Evolutionary conservation across 1,139 yeast species (phyloP), one percentile per base, ranked within the genome.

Genomic region (Wickerhamomyces sp.): DNA sequence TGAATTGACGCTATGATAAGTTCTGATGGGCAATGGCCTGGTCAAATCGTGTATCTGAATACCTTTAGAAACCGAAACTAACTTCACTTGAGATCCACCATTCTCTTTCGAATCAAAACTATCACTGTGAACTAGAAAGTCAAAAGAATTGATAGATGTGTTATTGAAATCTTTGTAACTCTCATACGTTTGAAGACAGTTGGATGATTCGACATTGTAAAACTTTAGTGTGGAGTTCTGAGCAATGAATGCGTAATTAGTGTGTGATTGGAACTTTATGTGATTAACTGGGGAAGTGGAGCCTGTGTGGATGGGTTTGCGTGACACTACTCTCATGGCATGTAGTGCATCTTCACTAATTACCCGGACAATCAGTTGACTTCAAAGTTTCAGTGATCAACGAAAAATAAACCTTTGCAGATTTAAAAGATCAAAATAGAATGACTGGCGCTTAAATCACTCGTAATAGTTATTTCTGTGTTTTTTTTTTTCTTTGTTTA

Each of bases 21-120:
- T 35, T 26, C 45, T 31, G 15, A 41, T 5, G 2, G 44, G 39
- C 3, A 26, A 17, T 6, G 26, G 15, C 2, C 15, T 31, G 1
- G 33, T 17, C 1, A 45, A 29, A 27, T 46, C 49, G 19, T 42
- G 45, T 1, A 41, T 30, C 12, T 35, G 28, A 4, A 47, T 36
- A 9, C 34, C 41, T 23, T 40, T 40, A 0, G 50, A 45, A 5
- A 41, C 33, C 7, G 42, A 41, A 4, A 34, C 37, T 6, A 44
- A 21, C 14, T 27, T 21, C 31, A 28, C 22, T 5, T 19, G 16
- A 8, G 22, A 19, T 10, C 7, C 21, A 19, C 21, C 21, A 8
- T 7, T 8, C 9, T 19, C 10, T 19, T 7, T 7, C 9, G 9
- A 16, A 16, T 15, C 18, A 3, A 9, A 5, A 11, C 16, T 8